A percentile compares a stretch with the other conserved stretches of the same genome.
These are phyloP conservation scores for Cordyceps pruinosa DNA, from an alignment of 2,329 filamentous ascomycete genomes.

Conservation along the genomic window DNA sequence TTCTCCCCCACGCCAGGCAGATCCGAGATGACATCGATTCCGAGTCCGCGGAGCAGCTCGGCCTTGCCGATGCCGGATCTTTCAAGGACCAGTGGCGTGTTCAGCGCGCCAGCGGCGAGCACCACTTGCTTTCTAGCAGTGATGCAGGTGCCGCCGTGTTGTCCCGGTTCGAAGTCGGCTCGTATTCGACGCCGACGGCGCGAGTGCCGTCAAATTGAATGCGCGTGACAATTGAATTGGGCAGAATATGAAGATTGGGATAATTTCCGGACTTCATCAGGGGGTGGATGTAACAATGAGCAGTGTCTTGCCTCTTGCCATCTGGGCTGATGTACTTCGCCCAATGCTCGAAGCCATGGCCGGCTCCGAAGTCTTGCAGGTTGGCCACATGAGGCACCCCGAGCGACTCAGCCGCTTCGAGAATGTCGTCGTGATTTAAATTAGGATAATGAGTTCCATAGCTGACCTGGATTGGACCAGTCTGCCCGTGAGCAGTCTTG, in stretches of 20 bases:
- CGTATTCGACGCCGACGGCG: conserved; percentile 49
- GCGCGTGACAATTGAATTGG: conserved; percentile 45
- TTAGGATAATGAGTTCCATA: conserved; percentile 36
- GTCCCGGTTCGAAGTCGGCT: conserved; percentile 10
- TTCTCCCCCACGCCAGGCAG: conserved; percentile 42
- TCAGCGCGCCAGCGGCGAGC: conserved; percentile 39
- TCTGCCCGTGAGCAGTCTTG: conserved; percentile 34
- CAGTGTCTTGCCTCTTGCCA: conserved; percentile 46
- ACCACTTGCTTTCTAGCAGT: conserved; percentile 49
- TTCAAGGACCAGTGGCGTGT: conserved; percentile 47
- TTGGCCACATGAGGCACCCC: conserved; percentile 44
- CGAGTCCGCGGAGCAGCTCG: conserved; percentile 33
- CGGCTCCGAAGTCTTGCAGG: conserved; percentile 37
- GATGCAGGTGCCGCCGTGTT: conserved; percentile 21
- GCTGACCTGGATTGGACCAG: conserved; percentile 45
- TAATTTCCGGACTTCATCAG: conserved; percentile 38
- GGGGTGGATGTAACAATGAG: conserved; percentile 46
- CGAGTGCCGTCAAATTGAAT: conserved; percentile 41
- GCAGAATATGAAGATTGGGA: conserved; percentile 48
- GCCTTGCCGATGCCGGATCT: conserved; percentile 49
- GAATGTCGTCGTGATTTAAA: conserved; percentile 37
- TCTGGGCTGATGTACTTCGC: conserved; percentile 40
- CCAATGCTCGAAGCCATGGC: conserved; percentile 30
- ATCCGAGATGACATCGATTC: conserved; percentile 42
- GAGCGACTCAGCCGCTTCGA: conserved; percentile 38